phyloP scores from a whole-genome alignment of 805 yeast species.

The Sungouiella blattae region DNA sequence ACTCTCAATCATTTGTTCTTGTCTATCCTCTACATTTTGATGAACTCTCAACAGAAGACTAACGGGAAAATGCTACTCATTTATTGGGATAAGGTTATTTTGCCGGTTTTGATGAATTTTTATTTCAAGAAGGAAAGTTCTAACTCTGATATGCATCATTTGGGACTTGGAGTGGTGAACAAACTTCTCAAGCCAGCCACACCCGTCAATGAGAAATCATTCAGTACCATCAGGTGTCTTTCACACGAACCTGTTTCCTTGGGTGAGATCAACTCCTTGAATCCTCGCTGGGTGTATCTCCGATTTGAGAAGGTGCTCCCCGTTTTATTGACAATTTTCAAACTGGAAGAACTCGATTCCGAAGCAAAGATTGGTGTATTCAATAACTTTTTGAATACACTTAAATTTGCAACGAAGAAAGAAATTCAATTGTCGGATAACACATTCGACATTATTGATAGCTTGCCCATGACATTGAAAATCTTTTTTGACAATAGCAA shows the following conservation, averaged over 20 bases:
- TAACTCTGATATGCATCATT: constrained; percentile 20
- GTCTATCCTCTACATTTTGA: constrained; percentile 26
- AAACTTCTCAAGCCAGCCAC: constrained; percentile 22
- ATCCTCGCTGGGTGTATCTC: constrained; percentile 31
- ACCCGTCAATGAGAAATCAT: constrained; percentile 18
- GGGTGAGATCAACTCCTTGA: constrained; percentile 29
- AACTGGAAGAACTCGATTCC: constrained; percentile 19
- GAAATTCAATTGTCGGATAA: constrained; percentile 27
- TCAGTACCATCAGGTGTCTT: constrained; percentile 28
- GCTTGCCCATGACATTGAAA: constrained; percentile 23
- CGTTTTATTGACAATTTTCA: constrained; percentile 20
- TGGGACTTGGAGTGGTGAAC: constrained; percentile 26
- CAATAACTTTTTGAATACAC: constrained; percentile 20
- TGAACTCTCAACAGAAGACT: constrained; percentile 17
- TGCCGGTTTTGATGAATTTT: constrained; percentile 27
- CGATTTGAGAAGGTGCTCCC: constrained; percentile 31
- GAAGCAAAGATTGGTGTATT: constrained; percentile 25
- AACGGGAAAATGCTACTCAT: constrained; percentile 25
- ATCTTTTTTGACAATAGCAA: constrained; percentile 16
- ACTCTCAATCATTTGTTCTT: constrained; percentile 27
- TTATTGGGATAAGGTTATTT: constrained; percentile 38
- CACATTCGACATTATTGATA: constrained; percentile 32
- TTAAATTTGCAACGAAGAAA: constrained; percentile 28
- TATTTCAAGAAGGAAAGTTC: constrained; percentile 30
- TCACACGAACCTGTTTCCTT: constrained; percentile 28